Percentiles rank a stretch among this genome's conserved stretches.
These are phyloP conservation scores for Globisporangium spinosum DNA, from an alignment of 352 stramenopile genomes.

Conservation along the genomic window DNA sequence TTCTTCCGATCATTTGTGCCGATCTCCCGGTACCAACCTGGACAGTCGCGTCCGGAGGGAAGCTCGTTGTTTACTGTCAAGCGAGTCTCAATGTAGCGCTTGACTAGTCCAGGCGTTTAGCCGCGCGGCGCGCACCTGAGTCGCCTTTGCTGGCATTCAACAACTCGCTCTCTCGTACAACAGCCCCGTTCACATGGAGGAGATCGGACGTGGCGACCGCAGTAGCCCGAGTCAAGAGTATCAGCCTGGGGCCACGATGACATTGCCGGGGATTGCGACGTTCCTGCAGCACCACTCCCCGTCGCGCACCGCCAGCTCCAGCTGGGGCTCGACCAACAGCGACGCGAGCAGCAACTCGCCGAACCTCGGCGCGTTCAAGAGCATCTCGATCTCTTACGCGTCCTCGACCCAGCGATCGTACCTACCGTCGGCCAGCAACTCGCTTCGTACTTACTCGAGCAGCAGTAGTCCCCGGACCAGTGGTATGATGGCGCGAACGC, in stretches of 20 bases:
- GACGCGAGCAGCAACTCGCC: neutral
- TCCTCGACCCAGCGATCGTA: neutral
- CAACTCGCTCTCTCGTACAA: too few species aligned
- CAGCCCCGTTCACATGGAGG: too few species aligned
- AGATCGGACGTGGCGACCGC: too few species aligned
- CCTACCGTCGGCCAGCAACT: neutral
- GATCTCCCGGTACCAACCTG: too few species aligned
- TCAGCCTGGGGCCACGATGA: neutral
- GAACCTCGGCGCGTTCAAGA: constrained; percentile 7
- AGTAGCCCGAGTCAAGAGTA: too few species aligned
- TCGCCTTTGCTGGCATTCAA: too few species aligned
- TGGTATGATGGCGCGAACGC: neutral
- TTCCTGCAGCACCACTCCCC: neutral
- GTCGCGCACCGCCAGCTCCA: neutral
- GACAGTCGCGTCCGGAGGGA: too few species aligned
- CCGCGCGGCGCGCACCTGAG: too few species aligned
- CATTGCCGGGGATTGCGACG: constrained; percentile 6
- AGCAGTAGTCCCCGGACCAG: neutral
- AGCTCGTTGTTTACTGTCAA: too few species aligned
- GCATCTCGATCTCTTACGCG: constrained; percentile 2
- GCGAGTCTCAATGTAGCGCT: too few species aligned
- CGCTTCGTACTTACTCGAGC: neutral
- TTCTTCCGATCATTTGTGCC: too few species aligned
- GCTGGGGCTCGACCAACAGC: neutral
- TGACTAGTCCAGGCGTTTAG: too few species aligned